Conservation (phyloP, 441 rosid species). For the Pelargonium fulgidum region DNA sequence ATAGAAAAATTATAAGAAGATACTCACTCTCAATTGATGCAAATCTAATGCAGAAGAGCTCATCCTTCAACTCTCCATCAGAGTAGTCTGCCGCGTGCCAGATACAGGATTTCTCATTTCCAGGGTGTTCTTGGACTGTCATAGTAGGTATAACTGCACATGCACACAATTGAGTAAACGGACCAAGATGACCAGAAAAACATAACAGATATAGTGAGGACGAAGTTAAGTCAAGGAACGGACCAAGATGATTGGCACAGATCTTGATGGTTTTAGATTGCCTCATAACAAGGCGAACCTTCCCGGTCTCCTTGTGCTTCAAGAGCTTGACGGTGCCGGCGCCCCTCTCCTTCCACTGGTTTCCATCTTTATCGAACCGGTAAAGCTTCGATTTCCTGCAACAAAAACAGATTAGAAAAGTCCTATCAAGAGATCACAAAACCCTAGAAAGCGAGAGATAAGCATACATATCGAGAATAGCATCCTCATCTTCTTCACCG, state of each 20-base stretch:
- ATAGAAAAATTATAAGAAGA: background rate
- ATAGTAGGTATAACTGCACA: conserved; percentile 9
- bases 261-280: conserved; percentile 85
- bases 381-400: conserved; percentile 72
- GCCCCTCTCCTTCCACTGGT: conserved; percentile 93
- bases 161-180: background rate
- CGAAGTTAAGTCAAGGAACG: conserved; percentile 7
- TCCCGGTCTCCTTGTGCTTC: conserved; percentile 55
- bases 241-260: conserved; percentile 88
- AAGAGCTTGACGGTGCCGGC: conserved; percentile 75
- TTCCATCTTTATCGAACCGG: conserved; percentile 67
- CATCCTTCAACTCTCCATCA: conserved; percentile 9
- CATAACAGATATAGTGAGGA: too few relatives aligned
- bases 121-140: conserved; percentile 6
- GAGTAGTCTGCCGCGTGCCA: conserved; percentile 9
- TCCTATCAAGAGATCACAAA: background rate
- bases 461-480: conserved; percentile 69
- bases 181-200: background rate
- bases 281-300: conserved; percentile 77
- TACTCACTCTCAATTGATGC: background rate
- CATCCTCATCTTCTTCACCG: conserved; percentile 84
- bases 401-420: background rate
- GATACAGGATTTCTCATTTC: conserved; percentile 4
- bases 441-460: background rate
- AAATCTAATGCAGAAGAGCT: conserved; percentile 7